A percentile compares a stretch with the other conserved stretches of the same genome.
phyloP scores from a whole-genome alignment of 768 basidiomycete species.

The Nidularia pulvinata region DNA sequence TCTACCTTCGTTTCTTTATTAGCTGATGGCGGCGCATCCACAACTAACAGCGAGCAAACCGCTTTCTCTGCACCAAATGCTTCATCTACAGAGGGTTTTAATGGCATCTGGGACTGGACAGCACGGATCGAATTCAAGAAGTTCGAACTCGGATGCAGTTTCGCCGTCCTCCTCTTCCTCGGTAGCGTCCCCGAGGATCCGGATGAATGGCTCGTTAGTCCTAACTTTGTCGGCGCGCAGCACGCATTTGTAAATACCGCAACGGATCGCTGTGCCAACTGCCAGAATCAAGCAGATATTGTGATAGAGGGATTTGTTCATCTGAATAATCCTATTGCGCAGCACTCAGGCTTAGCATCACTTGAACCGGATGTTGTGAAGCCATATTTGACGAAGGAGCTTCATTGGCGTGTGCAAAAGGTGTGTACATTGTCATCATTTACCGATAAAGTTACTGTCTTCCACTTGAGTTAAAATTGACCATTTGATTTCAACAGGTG shows the following conservation, averaged over 20 bases:
- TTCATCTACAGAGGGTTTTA: neutral
- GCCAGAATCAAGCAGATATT: conserved; percentile 23
- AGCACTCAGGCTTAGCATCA: conserved; percentile 22
- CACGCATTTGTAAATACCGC: conserved; percentile 35
- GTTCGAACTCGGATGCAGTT: conserved; percentile 39
- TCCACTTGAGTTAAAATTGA: neutral
- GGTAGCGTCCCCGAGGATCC: conserved; percentile 35
- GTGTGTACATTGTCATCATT: conserved; percentile 15
- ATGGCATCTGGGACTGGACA: conserved; percentile 36
- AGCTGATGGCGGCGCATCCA: neutral
- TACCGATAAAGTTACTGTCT: neutral
- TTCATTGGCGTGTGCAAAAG: conserved; percentile 41
- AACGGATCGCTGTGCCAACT: conserved; percentile 38
- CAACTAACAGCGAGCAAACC: neutral
- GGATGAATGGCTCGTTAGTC: conserved; percentile 28
- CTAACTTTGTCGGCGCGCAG: conserved; percentile 40
- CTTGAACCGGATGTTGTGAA: conserved; percentile 33
- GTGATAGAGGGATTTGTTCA: conserved; percentile 44
- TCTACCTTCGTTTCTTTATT: no score
- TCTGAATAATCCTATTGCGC: conserved; percentile 30
- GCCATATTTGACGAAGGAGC: conserved; percentile 36
- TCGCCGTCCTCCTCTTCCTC: conserved; percentile 45
- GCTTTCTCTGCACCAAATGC: neutral
- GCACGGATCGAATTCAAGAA: conserved; percentile 39
- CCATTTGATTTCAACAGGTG: conserved; percentile 6